Evolutionary conservation across 257 asterid genomes (phyloP).

Genomic region (Solanum dulcamara): DNA sequence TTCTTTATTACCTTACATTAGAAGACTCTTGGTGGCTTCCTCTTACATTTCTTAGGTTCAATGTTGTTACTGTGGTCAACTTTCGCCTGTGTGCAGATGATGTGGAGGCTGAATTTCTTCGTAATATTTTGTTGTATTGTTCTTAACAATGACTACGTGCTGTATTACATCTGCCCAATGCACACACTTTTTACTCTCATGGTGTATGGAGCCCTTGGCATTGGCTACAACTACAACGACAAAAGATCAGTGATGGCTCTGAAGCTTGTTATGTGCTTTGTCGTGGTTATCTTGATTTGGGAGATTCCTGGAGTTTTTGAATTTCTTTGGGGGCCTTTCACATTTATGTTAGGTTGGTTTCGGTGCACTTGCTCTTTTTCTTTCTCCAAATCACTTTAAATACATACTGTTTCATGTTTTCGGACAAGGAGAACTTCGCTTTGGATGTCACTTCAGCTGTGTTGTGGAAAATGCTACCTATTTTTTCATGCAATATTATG

Average conservation of each 20-base stretch:
- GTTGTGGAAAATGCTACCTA: neutral
- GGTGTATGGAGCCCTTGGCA: constrained; percentile 99
- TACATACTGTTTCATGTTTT: neutral
- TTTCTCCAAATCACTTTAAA: neutral
- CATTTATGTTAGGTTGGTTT: constrained; percentile 57
- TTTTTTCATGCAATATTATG: neutral
- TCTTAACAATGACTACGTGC: constrained; percentile 84
- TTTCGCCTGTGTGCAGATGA: constrained; percentile 67
- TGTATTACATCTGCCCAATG: constrained; percentile 98
- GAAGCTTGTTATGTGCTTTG: constrained; percentile 56
- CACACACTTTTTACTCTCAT: constrained; percentile 94
- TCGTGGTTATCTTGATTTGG: constrained; percentile 86
- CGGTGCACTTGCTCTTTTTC: neutral
- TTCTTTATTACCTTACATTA: neutral
- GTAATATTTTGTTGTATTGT: constrained; percentile 83
- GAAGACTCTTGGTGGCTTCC: neutral
- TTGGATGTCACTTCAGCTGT: neutral
- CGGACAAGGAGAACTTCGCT: neutral
- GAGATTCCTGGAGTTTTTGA: constrained; percentile 96
- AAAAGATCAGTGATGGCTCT: constrained; percentile 70
- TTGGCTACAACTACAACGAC: constrained; percentile 87
- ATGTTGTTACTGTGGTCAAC: neutral
- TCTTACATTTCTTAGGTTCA: neutral
- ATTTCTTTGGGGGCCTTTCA: constrained; percentile 70
- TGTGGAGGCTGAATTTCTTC: constrained; percentile 98